Percentiles rank a stretch among this genome's conserved stretches.
Evolutionary conservation across 2,329 filamentous ascomycete genomes (phyloP).

Genomic region (Cercospora zeina): DNA sequence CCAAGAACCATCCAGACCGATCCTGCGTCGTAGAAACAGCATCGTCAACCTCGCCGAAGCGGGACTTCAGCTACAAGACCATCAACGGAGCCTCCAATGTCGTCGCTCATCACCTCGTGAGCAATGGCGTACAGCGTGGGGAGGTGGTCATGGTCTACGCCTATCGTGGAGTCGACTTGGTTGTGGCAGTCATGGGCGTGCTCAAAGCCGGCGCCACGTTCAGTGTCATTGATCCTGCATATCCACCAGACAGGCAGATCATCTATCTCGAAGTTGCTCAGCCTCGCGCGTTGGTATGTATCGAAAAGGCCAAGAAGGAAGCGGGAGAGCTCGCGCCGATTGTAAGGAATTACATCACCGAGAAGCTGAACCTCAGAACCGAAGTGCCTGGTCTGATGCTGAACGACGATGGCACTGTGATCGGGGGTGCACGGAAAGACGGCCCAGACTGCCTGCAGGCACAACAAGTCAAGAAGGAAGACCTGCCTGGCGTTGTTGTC

Average conservation of each 20-base stretch:
- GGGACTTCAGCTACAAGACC: constrained; percentile 75
- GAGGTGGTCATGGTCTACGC: constrained; percentile 95
- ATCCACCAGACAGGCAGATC: constrained; percentile 77
- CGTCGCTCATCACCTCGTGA: constrained; percentile 74
- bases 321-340: constrained; percentile 61
- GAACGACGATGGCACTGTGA: constrained; percentile 66
- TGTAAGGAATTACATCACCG: constrained; percentile 68
- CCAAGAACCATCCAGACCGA: constrained; percentile 66
- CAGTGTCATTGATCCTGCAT: constrained; percentile 73
- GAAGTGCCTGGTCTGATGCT: constrained; percentile 73
- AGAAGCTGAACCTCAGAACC: constrained; percentile 70
- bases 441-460: constrained; percentile 64
- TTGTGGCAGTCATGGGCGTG: constrained; percentile 76
- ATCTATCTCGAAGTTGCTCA: constrained; percentile 80
- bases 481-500: constrained; percentile 70
- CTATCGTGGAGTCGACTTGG: constrained; percentile 75
- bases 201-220: constrained; percentile 60
- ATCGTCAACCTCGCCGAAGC: constrained; percentile 45
- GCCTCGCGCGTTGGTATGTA: constrained; percentile 70
- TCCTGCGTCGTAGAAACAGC: constrained; percentile 68
- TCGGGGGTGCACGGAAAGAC: constrained; percentile 67
- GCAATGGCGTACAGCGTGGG: constrained; percentile 70
- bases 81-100: constrained; percentile 83
- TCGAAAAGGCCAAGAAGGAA: constrained; percentile 70
- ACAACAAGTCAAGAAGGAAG: constrained; percentile 54